Conservation (phyloP, 495 filamentous ascomycete species). For the Tuber indicum region DNA sequence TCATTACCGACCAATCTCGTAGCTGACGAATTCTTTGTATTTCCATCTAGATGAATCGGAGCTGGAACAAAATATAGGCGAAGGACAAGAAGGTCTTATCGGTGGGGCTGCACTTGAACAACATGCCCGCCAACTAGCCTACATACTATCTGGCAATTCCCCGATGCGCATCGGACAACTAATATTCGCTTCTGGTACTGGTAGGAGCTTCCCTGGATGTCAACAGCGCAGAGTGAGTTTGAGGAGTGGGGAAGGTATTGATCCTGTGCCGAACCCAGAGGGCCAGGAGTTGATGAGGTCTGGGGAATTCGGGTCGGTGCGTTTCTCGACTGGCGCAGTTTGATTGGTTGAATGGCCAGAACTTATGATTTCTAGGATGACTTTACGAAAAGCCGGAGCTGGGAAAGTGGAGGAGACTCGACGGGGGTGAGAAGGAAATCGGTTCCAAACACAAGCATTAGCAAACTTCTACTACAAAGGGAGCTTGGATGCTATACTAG, state of each 20-base stretch:
- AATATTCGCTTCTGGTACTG: not conserved
- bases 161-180: not conserved
- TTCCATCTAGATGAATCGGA: constrained; percentile 4
- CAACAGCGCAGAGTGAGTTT: not conserved
- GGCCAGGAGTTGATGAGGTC: constrained; percentile 30
- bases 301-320: constrained; percentile 37
- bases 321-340: not conserved
- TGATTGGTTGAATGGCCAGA: not conserved
- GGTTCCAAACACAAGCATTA: constrained; percentile 42
- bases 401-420: not conserved
- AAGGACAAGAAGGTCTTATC: constrained; percentile 11
- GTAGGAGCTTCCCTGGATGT: not conserved
- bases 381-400: not conserved
- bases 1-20: not conserved
- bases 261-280: constrained; percentile 20
- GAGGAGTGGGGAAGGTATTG: constrained; percentile 1
- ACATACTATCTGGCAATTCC: not conserved
- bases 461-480: constrained; percentile 64
- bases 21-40: not conserved
- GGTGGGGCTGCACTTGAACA: not conserved
- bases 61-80: constrained; percentile 16
- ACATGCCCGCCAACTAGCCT: not conserved
- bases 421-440: not conserved
- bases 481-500: constrained; percentile 62
- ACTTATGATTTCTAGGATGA: constrained; percentile 14